Evolutionary conservation across 768 basidiomycete genomes (phyloP).

Genomic region (Boletus reticuloceps): DNA sequence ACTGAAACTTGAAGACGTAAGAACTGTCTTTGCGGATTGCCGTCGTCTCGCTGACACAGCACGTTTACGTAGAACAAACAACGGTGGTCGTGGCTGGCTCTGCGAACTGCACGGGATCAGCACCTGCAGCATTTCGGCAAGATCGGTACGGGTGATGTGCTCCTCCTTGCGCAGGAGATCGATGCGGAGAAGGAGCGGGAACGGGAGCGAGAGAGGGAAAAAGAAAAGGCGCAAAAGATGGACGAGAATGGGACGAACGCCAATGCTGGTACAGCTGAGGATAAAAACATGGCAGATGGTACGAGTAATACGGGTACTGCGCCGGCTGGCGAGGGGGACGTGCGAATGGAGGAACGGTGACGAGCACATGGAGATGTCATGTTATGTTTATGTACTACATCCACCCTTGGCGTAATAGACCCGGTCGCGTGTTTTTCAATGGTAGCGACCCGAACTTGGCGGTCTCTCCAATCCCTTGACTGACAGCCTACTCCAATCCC

Average conservation of each 20-base stretch:
- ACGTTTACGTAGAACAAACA: conserved; percentile 60
- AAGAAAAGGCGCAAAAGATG: conserved; percentile 26
- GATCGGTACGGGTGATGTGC: conserved; percentile 77
- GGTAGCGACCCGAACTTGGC: background rate
- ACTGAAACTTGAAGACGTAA: conserved; percentile 61
- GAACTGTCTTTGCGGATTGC: background rate
- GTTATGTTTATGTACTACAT: background rate
- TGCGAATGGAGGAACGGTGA: conserved; percentile 48
- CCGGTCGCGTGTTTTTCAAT: conserved; percentile 15
- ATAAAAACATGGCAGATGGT: conserved; percentile 20
- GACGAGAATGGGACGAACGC: conserved; percentile 19
- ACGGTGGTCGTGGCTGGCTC: conserved; percentile 76
- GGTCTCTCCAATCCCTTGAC: background rate
- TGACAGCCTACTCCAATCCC: background rate
- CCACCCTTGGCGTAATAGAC: background rate
- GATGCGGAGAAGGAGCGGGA: conserved; percentile 37
- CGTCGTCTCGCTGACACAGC: conserved; percentile 7
- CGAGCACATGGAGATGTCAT: background rate
- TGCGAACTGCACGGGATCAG: conserved; percentile 72
- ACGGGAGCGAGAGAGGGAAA: conserved; percentile 36
- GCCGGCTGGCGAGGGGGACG: conserved; percentile 42
- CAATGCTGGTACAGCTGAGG: conserved; percentile 25
- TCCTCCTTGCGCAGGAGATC: conserved; percentile 38
- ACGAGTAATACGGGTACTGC: conserved; percentile 11
- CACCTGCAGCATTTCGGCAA: conserved; percentile 77